Conservation (phyloP, 768 basidiomycete species). For the Suillus decipiens region DNA sequence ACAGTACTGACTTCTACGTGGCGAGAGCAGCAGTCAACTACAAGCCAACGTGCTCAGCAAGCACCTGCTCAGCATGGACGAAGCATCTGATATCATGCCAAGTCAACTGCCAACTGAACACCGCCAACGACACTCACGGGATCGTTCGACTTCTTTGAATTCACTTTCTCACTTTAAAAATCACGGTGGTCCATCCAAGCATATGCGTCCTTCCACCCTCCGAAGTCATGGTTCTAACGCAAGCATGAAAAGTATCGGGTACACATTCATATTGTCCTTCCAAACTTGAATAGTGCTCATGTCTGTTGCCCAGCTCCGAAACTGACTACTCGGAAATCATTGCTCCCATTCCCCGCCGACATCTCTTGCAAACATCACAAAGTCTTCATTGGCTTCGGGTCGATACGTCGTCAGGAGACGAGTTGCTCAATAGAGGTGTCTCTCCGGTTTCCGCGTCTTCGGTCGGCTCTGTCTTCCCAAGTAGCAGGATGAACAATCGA, state of each 20-base stretch:
- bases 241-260: constrained; percentile 21
- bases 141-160: constrained; percentile 20
- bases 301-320: constrained; percentile 17
- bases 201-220: constrained; percentile 13
- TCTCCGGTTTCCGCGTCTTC: constrained; percentile 32
- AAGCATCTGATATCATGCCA: neutral
- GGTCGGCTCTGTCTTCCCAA: constrained; percentile 26
- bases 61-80: constrained; percentile 4
- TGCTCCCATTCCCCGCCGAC: constrained; percentile 66
- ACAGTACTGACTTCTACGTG: neutral
- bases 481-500: constrained; percentile 19
- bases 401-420: constrained; percentile 45
- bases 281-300: neutral
- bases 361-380: constrained; percentile 60
- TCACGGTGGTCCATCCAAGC: constrained; percentile 1
- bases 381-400: constrained; percentile 60
- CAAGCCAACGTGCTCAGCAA: neutral
- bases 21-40: neutral
- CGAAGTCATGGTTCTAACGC: constrained; percentile 21
- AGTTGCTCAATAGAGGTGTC: constrained; percentile 39
- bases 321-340: constrained; percentile 48
- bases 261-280: constrained; percentile 13
- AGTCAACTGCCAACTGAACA: neutral
- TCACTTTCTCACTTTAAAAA: constrained; percentile 13
- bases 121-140: constrained; percentile 10